These are phyloP conservation scores for Salvia splendens DNA, from an alignment of 257 asterid species.

Conservation along the genomic window DNA sequence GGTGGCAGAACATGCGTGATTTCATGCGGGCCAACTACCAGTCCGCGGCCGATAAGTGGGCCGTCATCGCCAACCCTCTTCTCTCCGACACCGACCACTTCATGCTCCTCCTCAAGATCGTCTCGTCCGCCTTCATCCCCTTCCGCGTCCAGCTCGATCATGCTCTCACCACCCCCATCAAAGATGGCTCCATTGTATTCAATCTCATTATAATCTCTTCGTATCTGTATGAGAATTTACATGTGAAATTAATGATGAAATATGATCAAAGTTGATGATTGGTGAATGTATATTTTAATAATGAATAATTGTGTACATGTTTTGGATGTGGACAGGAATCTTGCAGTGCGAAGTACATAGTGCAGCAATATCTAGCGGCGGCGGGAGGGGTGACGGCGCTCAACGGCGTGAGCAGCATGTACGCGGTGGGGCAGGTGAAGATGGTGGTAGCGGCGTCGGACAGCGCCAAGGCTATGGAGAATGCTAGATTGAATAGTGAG, in stretches of 20 bases:
- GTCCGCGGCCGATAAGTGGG: slow-evolving; percentile 38
- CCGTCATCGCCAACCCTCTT: slow-evolving; percentile 19
- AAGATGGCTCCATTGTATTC: slow-evolving; percentile 57
- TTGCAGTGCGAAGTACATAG: slow-evolving; percentile 85
- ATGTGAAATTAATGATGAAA: no score
- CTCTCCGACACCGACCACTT: slow-evolving; percentile 56
- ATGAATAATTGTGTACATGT: no score
- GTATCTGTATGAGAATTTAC: no score
- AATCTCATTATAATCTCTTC: no score
- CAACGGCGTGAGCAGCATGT: slow-evolving; percentile 67
- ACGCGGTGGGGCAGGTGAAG: slow-evolving; percentile 85
- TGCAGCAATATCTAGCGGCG: slow-evolving; percentile 91
- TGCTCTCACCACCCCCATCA: slow-evolving; percentile 52
- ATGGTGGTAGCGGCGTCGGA: slow-evolving; percentile 59
- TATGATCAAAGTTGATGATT: no score
- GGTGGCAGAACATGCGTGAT: slow-evolving; percentile 82
- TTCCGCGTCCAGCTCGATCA: slow-evolving; percentile 59
- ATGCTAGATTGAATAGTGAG: slow-evolving; percentile 40
- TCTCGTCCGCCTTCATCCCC: slow-evolving; percentile 84
- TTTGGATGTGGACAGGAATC: slow-evolving; percentile 51
- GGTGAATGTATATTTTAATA: no score
- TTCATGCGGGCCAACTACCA: slow-evolving; percentile 53
- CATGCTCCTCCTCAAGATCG: slow-evolving; percentile 69
- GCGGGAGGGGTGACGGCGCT: slow-evolving; percentile 78
- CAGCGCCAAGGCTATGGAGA: slow-evolving; percentile 38